Evolutionary conservation across 176 grass and related monocot genomes (phyloP), one percentile per base, ranked within the genome.

Genomic region (Bolboschoenus planiculmis): DNA sequence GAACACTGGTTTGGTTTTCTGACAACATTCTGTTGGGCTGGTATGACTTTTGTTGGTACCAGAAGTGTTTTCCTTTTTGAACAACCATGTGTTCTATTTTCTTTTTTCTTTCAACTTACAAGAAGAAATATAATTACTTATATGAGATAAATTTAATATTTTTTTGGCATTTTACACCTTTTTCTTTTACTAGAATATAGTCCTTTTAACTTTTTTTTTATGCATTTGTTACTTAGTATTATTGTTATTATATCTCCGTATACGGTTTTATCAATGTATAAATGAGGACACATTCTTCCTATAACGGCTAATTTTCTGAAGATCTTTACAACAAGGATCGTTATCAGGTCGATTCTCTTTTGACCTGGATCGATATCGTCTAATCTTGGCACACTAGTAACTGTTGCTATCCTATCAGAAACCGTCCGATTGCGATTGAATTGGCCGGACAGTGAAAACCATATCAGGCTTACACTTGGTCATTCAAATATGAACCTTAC

Each of bases 1-100:
- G 40, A 74, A 74, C 21, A 46, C 15, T 76, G 26, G 6, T 51
- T 46, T 76, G 72, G 26, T 75, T 75, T 75, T 47, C 36, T 75
- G 71, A 75, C 40, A 75, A 8, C 24, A 75, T 75, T 51, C 71
- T 75, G 71, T 75, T 75, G 23, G 23, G 11, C 70, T 48, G 70
- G 70, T 27, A 27, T 74, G n/a, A 39, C 27, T 74, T 66, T 74
- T 74, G 42, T 44, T 46, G 70, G 70, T 46, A 46, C 67, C 39
- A 1, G 39, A 47, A 29, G 1, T 1, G 36, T 15, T 74, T 26
- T 15, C 70, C 13, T 48, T 44, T 47, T 10, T 74, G 71, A 75
- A 75, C 70, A 47, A 46, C 68, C 40, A 47, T 73, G 20, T 43
- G 21, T 72, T 72, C 0, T 46, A 15, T 46, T 46, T 24, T 2